phyloP scores from a whole-genome alignment of 2,329 filamentous ascomycete species.

The Mycosphaerelloides madeirae region DNA sequence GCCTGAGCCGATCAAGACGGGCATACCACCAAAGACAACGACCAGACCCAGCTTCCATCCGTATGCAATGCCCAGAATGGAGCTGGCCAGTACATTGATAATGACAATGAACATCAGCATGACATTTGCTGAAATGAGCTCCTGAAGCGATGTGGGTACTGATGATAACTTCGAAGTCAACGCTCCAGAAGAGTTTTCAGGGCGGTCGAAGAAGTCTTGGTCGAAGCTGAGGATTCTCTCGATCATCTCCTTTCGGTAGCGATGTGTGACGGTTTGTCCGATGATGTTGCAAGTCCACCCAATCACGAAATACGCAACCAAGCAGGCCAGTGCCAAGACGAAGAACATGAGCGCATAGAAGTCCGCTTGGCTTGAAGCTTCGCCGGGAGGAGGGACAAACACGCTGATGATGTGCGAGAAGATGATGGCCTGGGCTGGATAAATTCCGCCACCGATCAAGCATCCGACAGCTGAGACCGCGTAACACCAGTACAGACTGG shows the following conservation, averaged over 20 bases:
- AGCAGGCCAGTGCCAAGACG: constrained; percentile 47
- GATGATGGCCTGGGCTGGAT: constrained; percentile 46
- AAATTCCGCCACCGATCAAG: constrained; percentile 38
- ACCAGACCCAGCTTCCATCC: constrained; percentile 37
- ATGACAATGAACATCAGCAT: constrained; percentile 33
- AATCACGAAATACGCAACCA: constrained; percentile 42
- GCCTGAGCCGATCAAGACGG: constrained; percentile 31
- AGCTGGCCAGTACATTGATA: constrained; percentile 30
- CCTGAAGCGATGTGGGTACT: constrained; percentile 48
- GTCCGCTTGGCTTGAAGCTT: constrained; percentile 40
- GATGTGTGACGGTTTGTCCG: constrained; percentile 39
- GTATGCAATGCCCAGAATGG: constrained; percentile 30
- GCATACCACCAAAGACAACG: constrained; percentile 31
- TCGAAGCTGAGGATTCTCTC: constrained; percentile 28
- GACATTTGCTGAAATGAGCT: constrained; percentile 46
- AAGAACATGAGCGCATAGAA: constrained; percentile 56
- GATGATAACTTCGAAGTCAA: constrained; percentile 46
- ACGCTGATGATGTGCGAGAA: constrained; percentile 48
- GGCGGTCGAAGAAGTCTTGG: constrained; percentile 37
- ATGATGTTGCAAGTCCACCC: constrained; percentile 45
- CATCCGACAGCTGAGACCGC: constrained; percentile 34
- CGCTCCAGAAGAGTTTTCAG: constrained; percentile 47
- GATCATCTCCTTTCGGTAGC: constrained; percentile 34
- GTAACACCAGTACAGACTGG: constrained; percentile 37
- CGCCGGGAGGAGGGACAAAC: constrained; percentile 39